Evolutionary conservation across 257 asterid genomes (phyloP), one percentile per base, ranked within the genome.

Genomic region (Solanum phureja): DNA sequence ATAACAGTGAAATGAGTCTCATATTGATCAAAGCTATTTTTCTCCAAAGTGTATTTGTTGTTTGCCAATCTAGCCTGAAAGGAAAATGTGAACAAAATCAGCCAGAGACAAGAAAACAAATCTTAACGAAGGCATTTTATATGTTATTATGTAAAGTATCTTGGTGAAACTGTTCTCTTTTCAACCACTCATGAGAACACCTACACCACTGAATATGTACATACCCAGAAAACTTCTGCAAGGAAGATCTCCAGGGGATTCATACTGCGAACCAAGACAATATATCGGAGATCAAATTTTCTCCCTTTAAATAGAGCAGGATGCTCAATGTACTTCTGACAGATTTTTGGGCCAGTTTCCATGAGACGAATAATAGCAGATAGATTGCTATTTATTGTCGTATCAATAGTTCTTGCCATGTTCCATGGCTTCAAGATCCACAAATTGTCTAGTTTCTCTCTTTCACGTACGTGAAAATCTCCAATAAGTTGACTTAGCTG

Each of bases 351-450:
- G 83, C 98, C 99, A 81, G 99, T 97, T 90, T 97, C 99, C 98
- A 97, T 95, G 88, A 97, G 96, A 81, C 99, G 98, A 87, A 97
- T 94, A 87, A 97, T 95, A 37, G 96, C 95, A 60, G 98, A 90
- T 89, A 97, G 91, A 90, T 90, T 94, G 87, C 94, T 94, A 71
- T 97, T 93, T 52, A 97, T 95, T 40, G 98, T 92, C 37, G 99
- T 97, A 88, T 97, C 99, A 82, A 97, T 97, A 35, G 99, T 97
- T 91, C 99, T 94, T 86, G 99, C 99, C 99, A 95, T 97, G 94
- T 97, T 97, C 99, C 99, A 97, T 86, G 99, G 99, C 91, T 97
- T 97, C 83, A 97, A 92, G 89, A 97, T 97, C 99, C 99, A 97
- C 76, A 95, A 87, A 91, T 95, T 97, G 94, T 95, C 92, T 44